Conservation (phyloP, 805 yeast species). For the Suhomyces sp. region DNA sequence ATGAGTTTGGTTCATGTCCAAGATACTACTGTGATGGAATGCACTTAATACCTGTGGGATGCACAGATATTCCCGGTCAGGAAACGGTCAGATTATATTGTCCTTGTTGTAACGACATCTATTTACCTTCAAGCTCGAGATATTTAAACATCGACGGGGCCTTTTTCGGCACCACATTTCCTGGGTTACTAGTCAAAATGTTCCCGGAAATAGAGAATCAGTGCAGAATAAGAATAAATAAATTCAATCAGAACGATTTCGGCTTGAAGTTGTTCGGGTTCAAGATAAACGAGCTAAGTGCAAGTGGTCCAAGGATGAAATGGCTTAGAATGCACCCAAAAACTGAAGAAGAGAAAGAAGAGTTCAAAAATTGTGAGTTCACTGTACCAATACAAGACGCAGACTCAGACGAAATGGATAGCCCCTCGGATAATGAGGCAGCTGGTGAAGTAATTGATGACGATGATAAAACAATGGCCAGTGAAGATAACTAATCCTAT, state of each 20-base stretch:
- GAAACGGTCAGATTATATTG: conserved; percentile 92
- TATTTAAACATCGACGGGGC: conserved; percentile 93
- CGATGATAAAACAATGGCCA: conserved; percentile 45
- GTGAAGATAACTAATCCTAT: conserved; percentile 20
- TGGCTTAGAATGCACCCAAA: conserved; percentile 86
- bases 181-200: conserved; percentile 86
- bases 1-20: conserved; percentile 90
- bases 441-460: conserved; percentile 21
- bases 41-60: conserved; percentile 87
- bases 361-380: conserved; percentile 63
- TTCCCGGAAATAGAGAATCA: conserved; percentile 87
- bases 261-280: conserved; percentile 87
- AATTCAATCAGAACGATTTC: conserved; percentile 50
- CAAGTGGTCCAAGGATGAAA: conserved; percentile 89
- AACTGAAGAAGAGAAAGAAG: conserved; percentile 57
- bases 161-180: conserved; percentile 93
- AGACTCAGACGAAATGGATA: conserved; percentile 23
- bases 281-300: conserved; percentile 67
- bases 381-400: conserved; percentile 39
- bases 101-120: conserved; percentile 91
- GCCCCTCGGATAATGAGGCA: conserved; percentile 18
- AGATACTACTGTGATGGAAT: conserved; percentile 85
- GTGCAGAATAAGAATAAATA: conserved; percentile 52
- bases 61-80: conserved; percentile 85
- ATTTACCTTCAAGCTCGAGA: conserved; percentile 82